Percentiles rank a stretch among this genome's conserved stretches.
Evolutionary conservation across 768 basidiomycete species (phyloP).

Genomic region (Boletus coccyginus): DNA sequence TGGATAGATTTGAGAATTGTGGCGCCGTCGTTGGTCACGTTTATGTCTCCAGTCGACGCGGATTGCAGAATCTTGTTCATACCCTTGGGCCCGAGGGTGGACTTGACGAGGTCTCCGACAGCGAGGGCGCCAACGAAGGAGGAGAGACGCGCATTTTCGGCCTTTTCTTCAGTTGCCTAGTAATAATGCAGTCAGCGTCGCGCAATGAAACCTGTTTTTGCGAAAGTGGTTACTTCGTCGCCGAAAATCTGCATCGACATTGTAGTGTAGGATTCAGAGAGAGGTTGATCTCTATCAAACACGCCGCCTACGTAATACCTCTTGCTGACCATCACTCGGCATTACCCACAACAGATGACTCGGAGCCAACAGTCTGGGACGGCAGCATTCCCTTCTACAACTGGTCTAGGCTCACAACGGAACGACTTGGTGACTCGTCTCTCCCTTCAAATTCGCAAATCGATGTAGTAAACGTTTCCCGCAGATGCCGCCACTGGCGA

Average conservation of each 20-base stretch:
- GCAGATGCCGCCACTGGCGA: no score
- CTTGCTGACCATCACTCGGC: neutral
- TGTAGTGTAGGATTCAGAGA: neutral
- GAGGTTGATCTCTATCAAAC: slow-evolving; percentile 1
- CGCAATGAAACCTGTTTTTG: neutral
- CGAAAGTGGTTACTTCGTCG: slow-evolving; percentile 44
- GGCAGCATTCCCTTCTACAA: no score
- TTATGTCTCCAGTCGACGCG: slow-evolving; percentile 84
- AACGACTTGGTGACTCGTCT: no score
- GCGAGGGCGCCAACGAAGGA: slow-evolving; percentile 98
- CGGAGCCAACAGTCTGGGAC: no score
- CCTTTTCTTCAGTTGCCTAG: slow-evolving; percentile 90
- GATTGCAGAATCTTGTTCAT: slow-evolving; percentile 99
- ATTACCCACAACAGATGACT: no score
- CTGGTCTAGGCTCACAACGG: no score
- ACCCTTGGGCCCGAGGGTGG: slow-evolving; percentile 96
- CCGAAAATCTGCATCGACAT: slow-evolving; percentile 68
- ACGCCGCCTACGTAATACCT: neutral
- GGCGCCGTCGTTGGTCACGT: slow-evolving; percentile 98
- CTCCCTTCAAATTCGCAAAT: no score
- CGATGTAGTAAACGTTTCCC: no score
- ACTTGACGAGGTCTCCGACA: slow-evolving; percentile 97
- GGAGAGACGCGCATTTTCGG: slow-evolving; percentile 96
- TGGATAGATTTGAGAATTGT: slow-evolving; percentile 97
- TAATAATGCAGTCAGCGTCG: slow-evolving; percentile 3